These are phyloP conservation scores for Oidium heveae DNA, from an alignment of 2,329 filamentous ascomycete genomes.

Conservation along the genomic window DNA sequence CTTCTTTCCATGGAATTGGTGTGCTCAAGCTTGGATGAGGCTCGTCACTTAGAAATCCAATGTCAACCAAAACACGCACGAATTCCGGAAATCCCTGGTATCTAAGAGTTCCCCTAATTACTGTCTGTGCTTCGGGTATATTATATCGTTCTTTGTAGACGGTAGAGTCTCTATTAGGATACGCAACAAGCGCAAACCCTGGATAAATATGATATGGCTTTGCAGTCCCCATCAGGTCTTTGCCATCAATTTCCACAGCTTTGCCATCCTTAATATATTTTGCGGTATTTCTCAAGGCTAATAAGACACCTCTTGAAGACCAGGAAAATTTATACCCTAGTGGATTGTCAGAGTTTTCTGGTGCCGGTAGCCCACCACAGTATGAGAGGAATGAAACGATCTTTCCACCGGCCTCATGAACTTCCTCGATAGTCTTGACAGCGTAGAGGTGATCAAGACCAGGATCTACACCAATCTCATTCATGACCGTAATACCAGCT, in stretches of 20 bases:
- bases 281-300: slow-evolving; percentile 69
- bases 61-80: slow-evolving; percentile 65
- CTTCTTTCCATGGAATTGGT: slow-evolving; percentile 59
- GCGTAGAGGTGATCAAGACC: slow-evolving; percentile 49
- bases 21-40: slow-evolving; percentile 37
- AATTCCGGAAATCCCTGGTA: slow-evolving; percentile 84
- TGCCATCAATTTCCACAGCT: slow-evolving; percentile 35
- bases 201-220: slow-evolving; percentile 84
- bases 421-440: slow-evolving; percentile 65
- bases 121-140: slow-evolving; percentile 76
- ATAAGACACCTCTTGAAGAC: slow-evolving; percentile 45
- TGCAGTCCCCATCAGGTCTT: slow-evolving; percentile 61
- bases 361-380: slow-evolving; percentile 56
- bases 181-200: slow-evolving; percentile 71
- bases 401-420: slow-evolving; percentile 73
- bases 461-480: slow-evolving; percentile 68
- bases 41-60: slow-evolving; percentile 63
- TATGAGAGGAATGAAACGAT: slow-evolving; percentile 59
- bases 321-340: slow-evolving; percentile 76
- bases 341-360: slow-evolving; percentile 62
- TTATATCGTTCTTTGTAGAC: slow-evolving; percentile 69
- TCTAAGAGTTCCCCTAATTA: slow-evolving; percentile 62
- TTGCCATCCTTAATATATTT: slow-evolving; percentile 62
- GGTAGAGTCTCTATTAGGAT: slow-evolving; percentile 80
- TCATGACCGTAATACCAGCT: slow-evolving; percentile 90